These are phyloP conservation scores for Begonia masoniana DNA, from an alignment of 306 rosid species.

Conservation along the genomic window DNA sequence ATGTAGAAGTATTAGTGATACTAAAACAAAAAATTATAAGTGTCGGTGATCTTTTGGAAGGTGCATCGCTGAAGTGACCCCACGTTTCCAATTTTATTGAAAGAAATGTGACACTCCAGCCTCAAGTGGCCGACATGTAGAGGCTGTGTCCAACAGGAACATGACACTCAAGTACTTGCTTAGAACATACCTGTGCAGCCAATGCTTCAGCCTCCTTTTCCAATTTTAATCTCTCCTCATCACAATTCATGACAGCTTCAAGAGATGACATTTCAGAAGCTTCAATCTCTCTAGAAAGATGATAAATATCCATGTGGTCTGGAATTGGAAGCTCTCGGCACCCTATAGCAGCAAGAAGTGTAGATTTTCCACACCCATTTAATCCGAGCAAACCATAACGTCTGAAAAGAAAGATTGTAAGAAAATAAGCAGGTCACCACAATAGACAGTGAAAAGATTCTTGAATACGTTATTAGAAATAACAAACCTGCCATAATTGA, in stretches of 20 bases:
- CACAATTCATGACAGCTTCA: constrained; percentile 86
- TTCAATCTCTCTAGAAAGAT: constrained; percentile 83
- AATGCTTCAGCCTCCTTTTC: constrained; percentile 83
- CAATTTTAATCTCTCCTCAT: constrained; percentile 81
- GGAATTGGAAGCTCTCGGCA: constrained; percentile 89
- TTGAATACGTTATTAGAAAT: background rate
- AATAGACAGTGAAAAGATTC: background rate
- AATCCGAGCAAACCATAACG: constrained; percentile 94
- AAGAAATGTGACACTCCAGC: too few relatives aligned
- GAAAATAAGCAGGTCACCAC: background rate
- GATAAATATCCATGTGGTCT: constrained; percentile 92
- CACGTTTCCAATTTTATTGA: too few relatives aligned
- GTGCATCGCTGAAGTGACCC: too few relatives aligned
- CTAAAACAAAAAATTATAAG: too few relatives aligned
- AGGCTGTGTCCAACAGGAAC: too few relatives aligned
- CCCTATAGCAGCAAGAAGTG: constrained; percentile 79
- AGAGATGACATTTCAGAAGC: constrained; percentile 95
- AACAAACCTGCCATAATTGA: constrained; percentile 85
- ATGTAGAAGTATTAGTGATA: too few relatives aligned
- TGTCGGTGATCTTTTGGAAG: too few relatives aligned
- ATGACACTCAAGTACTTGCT: too few relatives aligned
- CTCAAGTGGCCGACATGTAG: too few relatives aligned
- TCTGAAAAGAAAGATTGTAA: constrained; percentile 23
- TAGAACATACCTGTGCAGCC: constrained; percentile 57
- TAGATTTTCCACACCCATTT: constrained; percentile 95